A percentile compares a stretch with the other conserved stretches of the same genome.
Conservation (phyloP, 768 basidiomycete species). For the Tremella yokohamensis region DNA sequence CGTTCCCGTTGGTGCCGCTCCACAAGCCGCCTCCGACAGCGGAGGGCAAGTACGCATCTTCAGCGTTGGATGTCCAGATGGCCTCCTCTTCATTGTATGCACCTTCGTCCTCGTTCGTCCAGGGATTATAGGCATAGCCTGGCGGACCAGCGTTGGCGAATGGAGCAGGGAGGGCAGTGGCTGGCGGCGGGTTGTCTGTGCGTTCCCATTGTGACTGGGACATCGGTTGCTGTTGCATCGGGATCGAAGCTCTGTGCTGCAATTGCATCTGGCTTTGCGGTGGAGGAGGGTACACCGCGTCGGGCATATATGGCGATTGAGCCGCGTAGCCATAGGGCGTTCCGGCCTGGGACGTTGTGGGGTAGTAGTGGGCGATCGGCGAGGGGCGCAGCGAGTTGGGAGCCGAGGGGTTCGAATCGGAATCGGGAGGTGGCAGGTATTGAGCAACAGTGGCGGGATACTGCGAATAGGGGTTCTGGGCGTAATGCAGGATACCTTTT, state of each 20-base stretch:
- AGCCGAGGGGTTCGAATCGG: not conserved
- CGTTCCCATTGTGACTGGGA: not conserved
- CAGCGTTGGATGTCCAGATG: conserved; percentile 1
- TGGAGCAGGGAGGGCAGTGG: conserved; percentile 1
- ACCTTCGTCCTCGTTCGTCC: not conserved
- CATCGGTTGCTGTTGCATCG: no score
- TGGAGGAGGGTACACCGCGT: not conserved
- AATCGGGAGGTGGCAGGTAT: not conserved
- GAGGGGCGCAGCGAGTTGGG: not conserved
- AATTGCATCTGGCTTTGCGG: not conserved
- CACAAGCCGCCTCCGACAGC: not conserved
- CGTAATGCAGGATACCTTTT: conserved; percentile 39
- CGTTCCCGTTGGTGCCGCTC: no score
- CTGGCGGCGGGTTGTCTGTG: not conserved
- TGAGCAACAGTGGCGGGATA: not conserved
- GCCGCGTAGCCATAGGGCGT: conserved; percentile 1
- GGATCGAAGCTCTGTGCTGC: not conserved
- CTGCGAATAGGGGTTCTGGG: conserved; percentile 24
- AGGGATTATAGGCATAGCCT: conserved; percentile 33
- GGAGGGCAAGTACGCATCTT: not conserved
- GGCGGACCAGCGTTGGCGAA: conserved; percentile 48
- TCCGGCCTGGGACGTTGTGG: not conserved
- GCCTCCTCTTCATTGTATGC: conserved; percentile 2
- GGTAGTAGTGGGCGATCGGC: not conserved
- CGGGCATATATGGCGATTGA: not conserved